Evolutionary conservation across 2,329 filamentous ascomycete genomes (phyloP).

Genomic region (Alternaria incomplexa): DNA sequence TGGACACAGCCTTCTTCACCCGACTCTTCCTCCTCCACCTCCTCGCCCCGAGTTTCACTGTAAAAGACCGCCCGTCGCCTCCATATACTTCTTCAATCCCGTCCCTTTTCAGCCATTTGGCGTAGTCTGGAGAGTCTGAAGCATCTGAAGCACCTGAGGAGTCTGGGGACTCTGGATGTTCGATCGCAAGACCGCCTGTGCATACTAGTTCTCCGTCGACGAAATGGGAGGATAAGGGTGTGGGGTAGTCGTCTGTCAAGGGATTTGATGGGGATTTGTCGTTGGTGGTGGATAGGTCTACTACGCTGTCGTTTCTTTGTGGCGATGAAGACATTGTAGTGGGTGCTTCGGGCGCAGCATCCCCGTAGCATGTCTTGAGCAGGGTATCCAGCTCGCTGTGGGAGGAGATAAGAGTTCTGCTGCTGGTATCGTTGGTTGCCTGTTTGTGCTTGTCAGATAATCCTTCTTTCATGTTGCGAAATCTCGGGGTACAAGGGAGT

Average conservation of each 20-base stretch:
- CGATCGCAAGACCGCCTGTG: background rate
- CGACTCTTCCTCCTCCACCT: background rate
- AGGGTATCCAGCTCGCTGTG: background rate
- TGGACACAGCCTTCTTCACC: background rate
- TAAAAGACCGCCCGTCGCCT: background rate
- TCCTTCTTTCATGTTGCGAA: accelerated
- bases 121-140: background rate
- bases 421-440: background rate
- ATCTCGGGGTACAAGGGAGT: background rate
- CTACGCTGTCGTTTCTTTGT: background rate
- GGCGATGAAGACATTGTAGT: background rate
- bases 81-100: background rate
- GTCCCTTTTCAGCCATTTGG: background rate
- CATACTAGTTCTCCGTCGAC: background rate
- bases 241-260: background rate
- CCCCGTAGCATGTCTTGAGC: background rate
- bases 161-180: background rate
- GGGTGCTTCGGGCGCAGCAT: accelerated
- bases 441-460: background rate
- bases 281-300: background rate
- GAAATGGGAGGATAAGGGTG: background rate
- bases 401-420: background rate
- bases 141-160: background rate
- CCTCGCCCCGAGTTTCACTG: background rate
- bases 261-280: background rate